Base-by-base conservation (phyloP, 352 stramenopile genomes). In the Halophytophthora polymorphica region DNA sequence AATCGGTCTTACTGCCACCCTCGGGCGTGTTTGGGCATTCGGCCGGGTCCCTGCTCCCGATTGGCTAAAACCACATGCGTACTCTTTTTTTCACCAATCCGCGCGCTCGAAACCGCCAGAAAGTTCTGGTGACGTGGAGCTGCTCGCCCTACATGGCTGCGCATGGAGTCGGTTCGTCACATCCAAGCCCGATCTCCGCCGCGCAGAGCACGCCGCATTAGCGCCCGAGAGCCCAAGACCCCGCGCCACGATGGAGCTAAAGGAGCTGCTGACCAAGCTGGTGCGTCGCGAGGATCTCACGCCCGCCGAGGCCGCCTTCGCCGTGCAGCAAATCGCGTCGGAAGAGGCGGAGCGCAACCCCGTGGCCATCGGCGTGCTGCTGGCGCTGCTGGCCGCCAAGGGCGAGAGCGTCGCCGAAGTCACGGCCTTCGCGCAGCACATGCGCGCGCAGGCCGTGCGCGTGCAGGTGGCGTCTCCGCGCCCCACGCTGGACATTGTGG, bases 401-500 rank as follows among this genome's bases (percentile, higher is more conserved):
- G 90, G 93, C 44, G 97, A 99, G 80, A 98, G 87, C 18, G 74
- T 88, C 10, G 58, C 69, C 28, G 97, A 99, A 71, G 93, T 99
- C 58, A 83, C 96, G 8, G 95, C 96, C 18, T 98, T 99, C 68
- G 96, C 98, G 36, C 77, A 82, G 37, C 89, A 97, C 52, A 99
- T 99, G 96, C 96, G 97, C 59, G 57, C 80, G 18, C 86, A 96
- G 18, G 97, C 90, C 44, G 77, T 97, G 42, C 56, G 67, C 3
- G 93, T 99, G 15, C 19, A 52, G 3, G 56, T 90, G 45, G 45
- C 65, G 64, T 77, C 74, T 1, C 57, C 73, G 31, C 75, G 69
- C 23, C 94, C 95, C 31, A 84, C 98, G 29, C 74, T 99, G 12
- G 97, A 99, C 69, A 99, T 99, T 62, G 97, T 99, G 15, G 97